Evolutionary conservation across 1,284 basidiomycete species (phyloP), one percentile per base, ranked within the genome.

Genomic region (Pterulicium gracile): DNA sequence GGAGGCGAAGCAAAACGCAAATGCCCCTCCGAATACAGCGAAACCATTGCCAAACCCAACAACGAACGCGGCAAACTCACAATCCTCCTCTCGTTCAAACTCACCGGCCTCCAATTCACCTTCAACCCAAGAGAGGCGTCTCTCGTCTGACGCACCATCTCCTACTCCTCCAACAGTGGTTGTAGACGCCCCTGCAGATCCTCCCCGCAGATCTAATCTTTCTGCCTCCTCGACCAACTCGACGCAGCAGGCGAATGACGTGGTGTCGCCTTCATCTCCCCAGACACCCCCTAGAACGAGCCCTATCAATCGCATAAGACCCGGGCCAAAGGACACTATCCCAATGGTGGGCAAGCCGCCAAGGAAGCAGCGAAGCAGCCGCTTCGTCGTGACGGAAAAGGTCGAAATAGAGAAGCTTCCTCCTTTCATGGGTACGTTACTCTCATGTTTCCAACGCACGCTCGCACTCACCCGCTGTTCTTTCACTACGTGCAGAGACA

Each of bases 341-440:
- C 90, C 92, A 21, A 88, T 95, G 53, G 86, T 91, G 19, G 90
- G 89, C 44, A 95, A 96, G 61, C 92, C 93, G 22, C 93, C 93
- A 14, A 79, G 93, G 57, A 97, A 97, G 64, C 93, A 97, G 66
- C 77, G 93, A 54, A 94, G 90, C 68, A 93, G 88, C 60, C 81
- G 96, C 50, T 98, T 98, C 61, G 88, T 98, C 50, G 88, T 96
- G 50, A 91, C 88, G 3, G 95, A 98, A 67, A 91, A 85, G 68
- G 89, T 97, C 42, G 94, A 98, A 58, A 89, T 99, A 52, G 92
- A 98, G 63, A 84, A 88, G 58, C 74, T 98, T 44, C 92, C 93
- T 18, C 80, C 86, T n/a, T 98, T 98, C 67, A 72, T 81, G 60
- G 93, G 92, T 93, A 50, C 55, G 84, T 75, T n/a, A 45, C 17